Conservation (phyloP, 306 rosid genomes). For the Quercus aquifolioides region DNA sequence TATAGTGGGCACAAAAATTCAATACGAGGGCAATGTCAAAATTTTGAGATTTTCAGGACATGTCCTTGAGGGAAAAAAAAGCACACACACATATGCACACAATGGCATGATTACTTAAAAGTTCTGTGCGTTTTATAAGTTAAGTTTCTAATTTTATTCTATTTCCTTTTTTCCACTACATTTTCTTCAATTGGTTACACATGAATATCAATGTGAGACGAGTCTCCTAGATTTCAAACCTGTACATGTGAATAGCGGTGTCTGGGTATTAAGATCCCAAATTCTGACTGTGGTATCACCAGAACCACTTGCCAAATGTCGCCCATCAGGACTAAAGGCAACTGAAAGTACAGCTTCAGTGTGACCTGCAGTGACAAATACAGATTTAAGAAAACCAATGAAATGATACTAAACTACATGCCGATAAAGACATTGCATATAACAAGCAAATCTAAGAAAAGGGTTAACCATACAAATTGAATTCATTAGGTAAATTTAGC, state of each 20-base stretch:
- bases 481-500: not conserved
- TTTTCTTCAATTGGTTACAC: not conserved
- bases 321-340: constrained; percentile 94
- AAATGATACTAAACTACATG: not conserved
- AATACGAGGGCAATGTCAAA: not conserved
- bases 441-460: not conserved
- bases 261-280: constrained; percentile 92
- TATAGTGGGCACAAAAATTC: not conserved
- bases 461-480: not conserved
- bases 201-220: constrained; percentile 11
- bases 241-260: constrained; percentile 79
- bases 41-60: not conserved
- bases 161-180: not conserved
- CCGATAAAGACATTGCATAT: not conserved
- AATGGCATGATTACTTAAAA: not conserved
- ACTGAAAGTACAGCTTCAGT: constrained; percentile 79
- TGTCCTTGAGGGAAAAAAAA: not conserved
- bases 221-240: constrained; percentile 46
- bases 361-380: constrained; percentile 57
- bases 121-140: not conserved
- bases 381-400: not conserved
- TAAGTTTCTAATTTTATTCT: not conserved
- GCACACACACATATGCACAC: too few relatives aligned
- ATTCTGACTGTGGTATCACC: constrained; percentile 89
- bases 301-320: constrained; percentile 91